Base-by-base conservation (phyloP, 2,329 filamentous ascomycete species). In the Xylariaceae sp. region DNA sequence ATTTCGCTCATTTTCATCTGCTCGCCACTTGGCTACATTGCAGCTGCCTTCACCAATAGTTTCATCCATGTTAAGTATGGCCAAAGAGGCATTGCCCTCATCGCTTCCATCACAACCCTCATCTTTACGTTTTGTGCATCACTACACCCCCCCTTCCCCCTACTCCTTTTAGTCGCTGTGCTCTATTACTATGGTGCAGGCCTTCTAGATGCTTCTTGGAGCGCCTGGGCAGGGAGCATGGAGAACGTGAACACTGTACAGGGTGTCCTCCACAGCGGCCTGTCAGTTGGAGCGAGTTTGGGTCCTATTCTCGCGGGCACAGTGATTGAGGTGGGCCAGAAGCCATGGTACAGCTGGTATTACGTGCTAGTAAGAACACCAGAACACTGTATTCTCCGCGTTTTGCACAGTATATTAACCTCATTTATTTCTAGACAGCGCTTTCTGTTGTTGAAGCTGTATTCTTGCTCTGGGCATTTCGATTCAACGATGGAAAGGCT, bases 341-440 rank as follows among this genome's bases (percentile, higher is more conserved):
- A n/a, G 4, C 34, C 34, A 13, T 35, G 34, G 34, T 35, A 35
- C 19, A 35, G 6, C n/a, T 35, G 34, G 34, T 35, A 35, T 19
- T 35, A 35, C 34, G 34, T 35, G 34, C 34, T 35, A 9, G 34
- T 35, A 35, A 18, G 34, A 35, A 35, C 34, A 26, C 22, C 22
- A 26, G 9, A 9, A 11, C 9, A 16, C 32, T 34, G n/a, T n/a
- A n/a, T n/a, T n/a, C n/a, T n/a, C n/a, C n/a, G n/a, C n/a, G n/a
- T n/a, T n/a, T n/a, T n/a, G 16, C 13, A 13, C 9, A 11, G 9
- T 9, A 9, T 16, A 34, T 8, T 16, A 11, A 34, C 32, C 32
- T 30, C 28, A 9, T 30, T 30, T n/a, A 16, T 9, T 16, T 16
- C 8, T 16, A 35, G 34, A 35, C 34, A 9, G n/a, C 34, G 8